phyloP scores from a whole-genome alignment of 768 basidiomycete genomes.

The Leccinum imitatum region DNA sequence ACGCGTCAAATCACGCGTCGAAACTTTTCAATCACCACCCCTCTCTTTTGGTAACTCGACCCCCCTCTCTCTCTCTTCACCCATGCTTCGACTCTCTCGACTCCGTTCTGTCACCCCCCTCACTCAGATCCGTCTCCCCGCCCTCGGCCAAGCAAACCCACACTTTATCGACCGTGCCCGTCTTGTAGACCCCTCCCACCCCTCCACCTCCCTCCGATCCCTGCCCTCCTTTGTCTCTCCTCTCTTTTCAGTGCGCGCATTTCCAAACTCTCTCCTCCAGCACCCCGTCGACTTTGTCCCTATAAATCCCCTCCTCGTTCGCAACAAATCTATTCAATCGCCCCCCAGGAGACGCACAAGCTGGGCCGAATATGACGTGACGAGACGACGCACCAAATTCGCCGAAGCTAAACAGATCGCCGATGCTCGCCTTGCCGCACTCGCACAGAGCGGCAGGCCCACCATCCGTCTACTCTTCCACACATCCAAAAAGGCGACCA shows the following conservation, averaged over 20 bases:
- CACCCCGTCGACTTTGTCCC: slow-evolving; percentile 8
- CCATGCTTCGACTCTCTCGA: slow-evolving; percentile 8
- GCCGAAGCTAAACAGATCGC: slow-evolving; percentile 5
- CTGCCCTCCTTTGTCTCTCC: slow-evolving; percentile 21
- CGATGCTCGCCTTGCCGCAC: slow-evolving; percentile 3
- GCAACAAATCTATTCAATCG: background rate
- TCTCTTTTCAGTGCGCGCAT: slow-evolving; percentile 8
- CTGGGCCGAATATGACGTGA: background rate
- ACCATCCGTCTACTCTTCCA: slow-evolving; percentile 22
- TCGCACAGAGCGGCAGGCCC: slow-evolving; percentile 9
- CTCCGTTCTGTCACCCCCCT: background rate
- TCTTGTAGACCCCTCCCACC: slow-evolving; percentile 21
- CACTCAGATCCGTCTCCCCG: slow-evolving; percentile 8
- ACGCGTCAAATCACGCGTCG: slow-evolving; percentile 23
- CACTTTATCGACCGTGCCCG: slow-evolving; percentile 5
- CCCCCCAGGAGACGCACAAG: background rate
- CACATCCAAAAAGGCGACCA: slow-evolving; percentile 25
- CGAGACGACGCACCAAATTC: background rate
- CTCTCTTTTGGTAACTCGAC: background rate
- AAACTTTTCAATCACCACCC: slow-evolving; percentile 9
- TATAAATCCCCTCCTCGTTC: slow-evolving; percentile 17
- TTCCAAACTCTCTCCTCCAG: background rate
- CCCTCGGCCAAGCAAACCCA: slow-evolving; percentile 17
- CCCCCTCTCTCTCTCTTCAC: background rate
- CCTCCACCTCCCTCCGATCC: slow-evolving; percentile 12